Evolutionary conservation across 2,329 filamentous ascomycete species (phyloP).

Genomic region (Acephala macrosclerotiorum): DNA sequence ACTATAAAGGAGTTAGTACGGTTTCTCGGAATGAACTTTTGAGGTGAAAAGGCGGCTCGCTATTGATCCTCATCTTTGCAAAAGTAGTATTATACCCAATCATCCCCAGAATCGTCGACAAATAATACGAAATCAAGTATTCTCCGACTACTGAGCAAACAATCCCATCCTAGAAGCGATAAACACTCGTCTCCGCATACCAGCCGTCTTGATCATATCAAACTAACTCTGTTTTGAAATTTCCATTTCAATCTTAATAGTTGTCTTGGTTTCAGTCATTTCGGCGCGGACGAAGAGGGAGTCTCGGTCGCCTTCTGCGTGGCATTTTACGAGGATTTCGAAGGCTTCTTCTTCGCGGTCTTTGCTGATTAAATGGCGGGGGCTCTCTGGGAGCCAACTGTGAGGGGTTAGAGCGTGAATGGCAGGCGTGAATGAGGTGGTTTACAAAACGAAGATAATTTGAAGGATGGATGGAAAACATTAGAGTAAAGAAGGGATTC

Average conservation of each 20-base stretch:
- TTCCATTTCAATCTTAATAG: conserved; percentile 62
- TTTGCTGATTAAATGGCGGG: conserved; percentile 63
- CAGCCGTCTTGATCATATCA: conserved; percentile 57
- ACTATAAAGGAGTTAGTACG: background rate
- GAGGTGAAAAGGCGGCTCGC: conserved; percentile 35
- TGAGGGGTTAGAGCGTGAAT: background rate
- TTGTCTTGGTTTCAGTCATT: conserved; percentile 65
- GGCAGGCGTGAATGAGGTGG: background rate
- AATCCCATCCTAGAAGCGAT: conserved; percentile 58
- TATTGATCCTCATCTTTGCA: conserved; percentile 55
- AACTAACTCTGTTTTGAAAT: conserved; percentile 59
- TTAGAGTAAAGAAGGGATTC: conserved; percentile 52
- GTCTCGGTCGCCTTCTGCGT: conserved; percentile 58
- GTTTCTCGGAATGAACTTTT: background rate
- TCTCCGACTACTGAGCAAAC: conserved; percentile 61
- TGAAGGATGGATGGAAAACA: conserved; percentile 37
- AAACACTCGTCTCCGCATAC: conserved; percentile 56
- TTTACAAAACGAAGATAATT: conserved; percentile 32
- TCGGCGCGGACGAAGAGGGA: conserved; percentile 64
- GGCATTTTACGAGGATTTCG: conserved; percentile 58
- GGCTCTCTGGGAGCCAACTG: conserved; percentile 60
- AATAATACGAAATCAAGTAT: conserved; percentile 52
- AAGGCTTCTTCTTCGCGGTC: conserved; percentile 64
- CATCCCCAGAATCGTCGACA: conserved; percentile 50
- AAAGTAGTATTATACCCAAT: conserved; percentile 47